phyloP scores from a whole-genome alignment of 2,329 filamentous ascomycete genomes.

The Diaporthe caulivora region DNA sequence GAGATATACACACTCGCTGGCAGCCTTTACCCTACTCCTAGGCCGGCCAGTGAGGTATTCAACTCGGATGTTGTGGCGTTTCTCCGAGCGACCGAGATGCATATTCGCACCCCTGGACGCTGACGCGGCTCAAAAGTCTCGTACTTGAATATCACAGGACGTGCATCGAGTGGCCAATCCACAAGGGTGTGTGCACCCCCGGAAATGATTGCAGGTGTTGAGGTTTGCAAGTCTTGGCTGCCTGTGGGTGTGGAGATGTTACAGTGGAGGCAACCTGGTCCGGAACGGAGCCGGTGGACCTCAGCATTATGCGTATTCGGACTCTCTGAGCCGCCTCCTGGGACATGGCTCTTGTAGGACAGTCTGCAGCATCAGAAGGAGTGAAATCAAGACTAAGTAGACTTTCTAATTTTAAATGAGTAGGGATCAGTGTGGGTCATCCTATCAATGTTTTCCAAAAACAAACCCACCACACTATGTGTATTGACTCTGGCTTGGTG shows the following conservation, averaged over 20 bases:
- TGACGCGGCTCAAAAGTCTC: constrained; percentile 29
- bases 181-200: not conserved
- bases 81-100: constrained; percentile 6
- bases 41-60: not conserved
- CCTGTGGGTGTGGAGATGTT: constrained; percentile 17
- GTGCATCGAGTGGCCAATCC: constrained; percentile 3
- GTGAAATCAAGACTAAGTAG: not conserved
- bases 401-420: not conserved
- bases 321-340: not conserved
- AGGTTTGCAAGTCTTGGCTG: not conserved
- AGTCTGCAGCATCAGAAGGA: not conserved
- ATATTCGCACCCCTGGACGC: constrained; percentile 1
- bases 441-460: not conserved
- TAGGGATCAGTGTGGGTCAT: not conserved
- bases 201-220: constrained; percentile 13
- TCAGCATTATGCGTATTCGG: not conserved
- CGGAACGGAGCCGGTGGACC: constrained; percentile 23
- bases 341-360: not conserved
- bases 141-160: constrained; percentile 16
- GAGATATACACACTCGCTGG: constrained; percentile 5
- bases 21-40: not conserved
- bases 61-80: not conserved
- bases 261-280: constrained; percentile 3
- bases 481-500: not conserved
- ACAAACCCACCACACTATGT: not conserved